Conservation (phyloP, 495 filamentous ascomycete genomes). For the Neurospora terricola region DNA sequence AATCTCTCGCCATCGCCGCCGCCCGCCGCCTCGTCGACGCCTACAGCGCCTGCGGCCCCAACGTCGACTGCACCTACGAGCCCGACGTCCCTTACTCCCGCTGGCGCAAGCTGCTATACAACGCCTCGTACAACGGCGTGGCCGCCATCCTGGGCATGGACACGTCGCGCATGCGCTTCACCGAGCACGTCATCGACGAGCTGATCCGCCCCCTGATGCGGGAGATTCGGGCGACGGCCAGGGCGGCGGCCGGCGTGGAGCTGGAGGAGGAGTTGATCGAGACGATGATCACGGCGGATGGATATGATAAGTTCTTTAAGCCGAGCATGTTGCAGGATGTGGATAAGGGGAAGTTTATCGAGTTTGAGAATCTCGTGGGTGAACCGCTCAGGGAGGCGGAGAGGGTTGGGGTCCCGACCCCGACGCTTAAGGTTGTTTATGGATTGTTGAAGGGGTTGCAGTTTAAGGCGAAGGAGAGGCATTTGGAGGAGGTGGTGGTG, state of each 20-base stretch:
- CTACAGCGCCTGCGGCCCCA: conserved; percentile 27
- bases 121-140: conserved; percentile 37
- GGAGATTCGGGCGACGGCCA: conserved; percentile 13
- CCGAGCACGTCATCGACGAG: conserved; percentile 11
- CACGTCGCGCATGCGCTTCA: conserved; percentile 21
- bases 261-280: conserved; percentile 27
- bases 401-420: conserved; percentile 31
- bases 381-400: conserved; percentile 42
- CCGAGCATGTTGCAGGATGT: conserved; percentile 40
- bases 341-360: conserved; percentile 41
- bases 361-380: conserved; percentile 44
- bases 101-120: conserved; percentile 45
- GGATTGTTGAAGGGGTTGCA: conserved; percentile 33
- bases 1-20: conserved; percentile 7
- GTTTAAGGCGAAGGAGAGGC: conserved; percentile 26
- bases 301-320: conserved; percentile 26
- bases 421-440: conserved; percentile 36
- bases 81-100: conserved; percentile 28
- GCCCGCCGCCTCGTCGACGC: conserved; percentile 30
- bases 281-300: conserved; percentile 26
- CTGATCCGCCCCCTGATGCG: conserved; percentile 15
- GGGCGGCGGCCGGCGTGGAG: conserved; percentile 17
- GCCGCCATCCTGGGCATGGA: conserved; percentile 42
- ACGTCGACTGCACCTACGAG: conserved; percentile 14
- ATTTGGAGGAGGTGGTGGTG: conserved; percentile 14